Base-by-base conservation (phyloP, 2,329 filamentous ascomycete genomes). In the Biscogniauxia mediterranea region DNA sequence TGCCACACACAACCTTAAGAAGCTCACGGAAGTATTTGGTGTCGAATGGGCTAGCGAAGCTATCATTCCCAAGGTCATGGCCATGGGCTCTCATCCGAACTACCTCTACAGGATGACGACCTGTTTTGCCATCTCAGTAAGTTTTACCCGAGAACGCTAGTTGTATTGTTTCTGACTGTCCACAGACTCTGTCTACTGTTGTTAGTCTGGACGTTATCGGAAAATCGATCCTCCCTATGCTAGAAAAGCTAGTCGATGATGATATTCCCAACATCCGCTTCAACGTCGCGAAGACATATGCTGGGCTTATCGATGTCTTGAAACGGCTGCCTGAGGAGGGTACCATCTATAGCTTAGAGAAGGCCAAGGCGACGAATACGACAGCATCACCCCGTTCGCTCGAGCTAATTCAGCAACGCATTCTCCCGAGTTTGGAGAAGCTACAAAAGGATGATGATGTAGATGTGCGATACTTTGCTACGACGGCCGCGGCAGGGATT, bases 101-200 rank as follows among this genome's bases (percentile, higher is more conserved):
- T 99, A 99, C 77, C 89, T 99, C 57, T 99, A 99, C 85, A 87
- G 95, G 76, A 99, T 99, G 95, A 99, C 95, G 9, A 99, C 95
- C n/a, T 98, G 94, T 81, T 99, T 99, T 77, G 95, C 95, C 64
- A 96, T 99, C 68, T 94, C 93, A 70, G 95, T 99, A 85, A 83
- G 91, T 85, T 9, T 46, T 26, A 5, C 54, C 17, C 23, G 7
- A 20, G 11, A 49, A 20, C 19, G 5, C 3, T n/a, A 54, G 52
- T 26, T 3, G 20, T 64, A 50, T n/a, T 9, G 15, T 3, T 46
- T 17, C 60, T 66, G 61, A 65, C 55, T 32, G 54, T 65, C 69
- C 52, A 69, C 68, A 99, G 95, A 99, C 94, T 23, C 88, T 99
- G 65, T 91, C 95, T 28, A 91, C 91, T 32, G 96, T 96, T 58